Conservation (phyloP, 2,329 filamentous ascomycete genomes). For the Verticillium alfalfae region DNA sequence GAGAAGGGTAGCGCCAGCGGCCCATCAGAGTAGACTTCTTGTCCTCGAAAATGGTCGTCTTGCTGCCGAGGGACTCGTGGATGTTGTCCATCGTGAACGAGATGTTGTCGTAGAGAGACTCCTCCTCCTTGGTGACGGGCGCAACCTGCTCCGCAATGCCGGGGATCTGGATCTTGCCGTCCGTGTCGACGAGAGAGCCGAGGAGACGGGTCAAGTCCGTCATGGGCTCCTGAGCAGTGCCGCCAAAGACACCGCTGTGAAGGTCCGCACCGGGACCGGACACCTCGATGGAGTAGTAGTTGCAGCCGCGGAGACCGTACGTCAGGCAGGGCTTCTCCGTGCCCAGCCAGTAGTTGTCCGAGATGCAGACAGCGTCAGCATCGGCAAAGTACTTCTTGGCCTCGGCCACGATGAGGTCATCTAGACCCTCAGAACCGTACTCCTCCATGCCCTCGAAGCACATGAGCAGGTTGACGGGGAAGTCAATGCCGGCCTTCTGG, state of each 20-base stretch:
- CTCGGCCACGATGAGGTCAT: conserved; percentile 88
- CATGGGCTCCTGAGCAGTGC: conserved; percentile 97
- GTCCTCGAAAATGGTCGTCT: conserved; percentile 79
- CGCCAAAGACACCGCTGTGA: conserved; percentile 95
- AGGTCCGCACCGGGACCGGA: conserved; percentile 89
- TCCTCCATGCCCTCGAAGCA: conserved; percentile 99
- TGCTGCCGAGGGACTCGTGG: conserved; percentile 83
- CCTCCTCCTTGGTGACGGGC: conserved; percentile 79
- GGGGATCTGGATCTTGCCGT: conserved; percentile 92
- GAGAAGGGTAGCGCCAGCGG: conserved; percentile 89
- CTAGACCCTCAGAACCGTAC: conserved; percentile 92
- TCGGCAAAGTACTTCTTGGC: conserved; percentile 94
- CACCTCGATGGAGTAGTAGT: conserved; percentile 92
- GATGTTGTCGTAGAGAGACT: conserved; percentile 81
- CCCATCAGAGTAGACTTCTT: conserved; percentile 94
- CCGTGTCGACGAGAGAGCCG: conserved; percentile 75
- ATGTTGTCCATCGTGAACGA: conserved; percentile 95
- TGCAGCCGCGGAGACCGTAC: conserved; percentile 93
- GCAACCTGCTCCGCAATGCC: conserved; percentile 92
- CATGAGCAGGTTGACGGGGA: conserved; percentile 97
- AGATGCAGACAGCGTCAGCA: conserved; percentile 94
- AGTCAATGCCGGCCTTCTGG: conserved; percentile 87
- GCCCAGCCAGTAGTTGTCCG: conserved; percentile 99
- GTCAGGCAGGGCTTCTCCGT: conserved; percentile 98
- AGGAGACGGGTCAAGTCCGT: conserved; percentile 85